phyloP scores from a whole-genome alignment of 352 stramenopile genomes.

The Halophytophthora batemanensis region DNA sequence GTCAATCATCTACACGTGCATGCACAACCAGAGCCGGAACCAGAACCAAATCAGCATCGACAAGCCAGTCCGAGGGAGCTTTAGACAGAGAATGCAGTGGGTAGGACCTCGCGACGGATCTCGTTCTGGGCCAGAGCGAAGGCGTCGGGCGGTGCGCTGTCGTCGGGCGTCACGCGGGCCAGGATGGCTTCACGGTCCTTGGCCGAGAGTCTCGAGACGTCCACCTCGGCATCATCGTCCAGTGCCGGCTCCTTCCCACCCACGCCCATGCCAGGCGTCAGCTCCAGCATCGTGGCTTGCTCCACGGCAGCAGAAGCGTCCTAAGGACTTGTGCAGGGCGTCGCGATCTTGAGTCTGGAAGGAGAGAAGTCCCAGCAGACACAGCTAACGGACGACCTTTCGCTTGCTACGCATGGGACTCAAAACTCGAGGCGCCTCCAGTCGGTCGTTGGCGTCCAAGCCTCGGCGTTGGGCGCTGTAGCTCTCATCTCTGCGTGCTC shows the following conservation, averaged over 20 bases:
- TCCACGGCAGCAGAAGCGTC: slow-evolving; percentile 1
- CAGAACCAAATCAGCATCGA: slow-evolving; percentile 3
- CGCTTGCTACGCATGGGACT: no score
- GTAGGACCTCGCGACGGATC: slow-evolving; percentile 69
- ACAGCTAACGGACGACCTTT: no score
- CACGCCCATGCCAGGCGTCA: slow-evolving; percentile 34
- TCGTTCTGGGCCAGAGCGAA: slow-evolving; percentile 80
- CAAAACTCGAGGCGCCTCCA: no score
- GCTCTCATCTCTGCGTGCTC: no score
- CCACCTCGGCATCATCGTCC: slow-evolving; percentile 71
- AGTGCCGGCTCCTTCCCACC: slow-evolving; percentile 39
- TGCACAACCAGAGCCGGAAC: neutral
- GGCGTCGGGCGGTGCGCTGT: slow-evolving; percentile 60
- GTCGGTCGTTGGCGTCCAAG: no score
- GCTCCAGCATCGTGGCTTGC: slow-evolving; percentile 26
- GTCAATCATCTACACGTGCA: slow-evolving; percentile 75
- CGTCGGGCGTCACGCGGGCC: slow-evolving; percentile 58
- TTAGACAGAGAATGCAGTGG: no score
- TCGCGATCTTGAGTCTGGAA: no score
- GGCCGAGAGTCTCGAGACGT: slow-evolving; percentile 52
- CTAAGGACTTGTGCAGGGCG: no score
- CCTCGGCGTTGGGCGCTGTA: no score
- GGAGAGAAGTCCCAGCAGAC: no score
- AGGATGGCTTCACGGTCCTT: slow-evolving; percentile 71
- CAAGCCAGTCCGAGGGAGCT: no score